phyloP scores from a whole-genome alignment of 2,329 filamentous ascomycete species.

The Exophiala viscosa region DNA sequence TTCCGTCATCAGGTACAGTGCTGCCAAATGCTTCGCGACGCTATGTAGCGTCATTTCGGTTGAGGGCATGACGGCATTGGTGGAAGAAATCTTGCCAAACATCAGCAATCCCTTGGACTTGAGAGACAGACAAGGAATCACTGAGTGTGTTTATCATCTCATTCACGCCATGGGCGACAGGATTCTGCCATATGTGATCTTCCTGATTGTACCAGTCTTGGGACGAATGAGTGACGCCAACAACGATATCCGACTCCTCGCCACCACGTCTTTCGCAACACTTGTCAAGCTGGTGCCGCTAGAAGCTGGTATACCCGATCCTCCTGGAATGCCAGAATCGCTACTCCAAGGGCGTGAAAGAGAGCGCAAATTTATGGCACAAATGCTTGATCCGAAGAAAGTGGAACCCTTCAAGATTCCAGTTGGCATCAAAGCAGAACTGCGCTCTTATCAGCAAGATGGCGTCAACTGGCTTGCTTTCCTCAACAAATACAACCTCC shows the following conservation, averaged over 20 bases:
- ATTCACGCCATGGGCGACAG: constrained; percentile 97
- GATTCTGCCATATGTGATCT: constrained; percentile 96
- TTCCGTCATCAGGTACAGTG: constrained; percentile 92
- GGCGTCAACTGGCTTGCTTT: constrained; percentile 99
- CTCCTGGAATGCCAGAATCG: constrained; percentile 84
- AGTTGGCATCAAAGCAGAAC: constrained; percentile 92
- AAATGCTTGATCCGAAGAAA: constrained; percentile 95
- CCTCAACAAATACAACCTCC: constrained; percentile 94
- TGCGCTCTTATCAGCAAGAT: constrained; percentile 96
- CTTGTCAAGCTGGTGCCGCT: constrained; percentile 94
- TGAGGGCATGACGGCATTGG: constrained; percentile 90
- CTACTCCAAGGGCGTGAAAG: constrained; percentile 85
- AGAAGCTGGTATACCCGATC: constrained; percentile 95
- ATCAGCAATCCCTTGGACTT: constrained; percentile 89
- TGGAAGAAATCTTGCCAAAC: constrained; percentile 85
- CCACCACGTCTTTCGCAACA: constrained; percentile 94
- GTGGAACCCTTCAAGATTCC: constrained; percentile 91
- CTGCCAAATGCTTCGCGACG: constrained; percentile 94
- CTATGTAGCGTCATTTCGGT: constrained; percentile 96
- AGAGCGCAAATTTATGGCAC: constrained; percentile 92
- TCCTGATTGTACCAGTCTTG: constrained; percentile 93
- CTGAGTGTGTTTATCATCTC: constrained; percentile 92
- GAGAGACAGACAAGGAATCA: constrained; percentile 84
- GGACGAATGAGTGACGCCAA: constrained; percentile 98
- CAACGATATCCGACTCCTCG: constrained; percentile 87